phyloP scores from a whole-genome alignment of 352 stramenopile species.

The Globisporangium perplexum region DNA sequence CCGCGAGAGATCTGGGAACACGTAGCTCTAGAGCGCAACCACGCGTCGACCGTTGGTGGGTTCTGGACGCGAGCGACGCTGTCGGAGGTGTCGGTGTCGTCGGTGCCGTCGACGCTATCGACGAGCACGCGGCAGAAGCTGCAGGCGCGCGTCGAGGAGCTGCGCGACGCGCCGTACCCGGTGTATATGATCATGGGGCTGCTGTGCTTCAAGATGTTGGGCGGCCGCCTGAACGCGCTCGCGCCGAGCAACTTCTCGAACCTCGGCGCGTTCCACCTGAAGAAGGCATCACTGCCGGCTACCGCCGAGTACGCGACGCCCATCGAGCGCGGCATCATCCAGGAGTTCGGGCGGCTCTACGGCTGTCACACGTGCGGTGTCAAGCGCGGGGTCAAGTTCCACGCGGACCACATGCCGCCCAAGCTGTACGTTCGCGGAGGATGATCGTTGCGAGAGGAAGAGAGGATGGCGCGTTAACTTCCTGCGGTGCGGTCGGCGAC shows the following conservation, averaged over 20 bases:
- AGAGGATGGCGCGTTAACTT: constrained; percentile 1
- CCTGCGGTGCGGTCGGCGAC: not conserved
- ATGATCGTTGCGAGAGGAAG: not conserved
- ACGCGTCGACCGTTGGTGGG: constrained; percentile 5
- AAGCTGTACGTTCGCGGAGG: constrained; percentile 45
- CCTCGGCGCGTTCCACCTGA: constrained; percentile 72
- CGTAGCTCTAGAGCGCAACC: constrained; percentile 14
- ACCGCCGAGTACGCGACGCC: constrained; percentile 66
- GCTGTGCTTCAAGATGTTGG: constrained; percentile 73
- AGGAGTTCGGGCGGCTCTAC: constrained; percentile 73
- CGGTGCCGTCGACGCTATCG: too few species aligned
- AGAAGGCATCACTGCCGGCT: constrained; percentile 67
- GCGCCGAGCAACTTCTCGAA: constrained; percentile 74
- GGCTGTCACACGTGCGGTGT: constrained; percentile 82
- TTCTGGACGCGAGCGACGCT: constrained; percentile 2
- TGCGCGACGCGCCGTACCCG: constrained; percentile 41
- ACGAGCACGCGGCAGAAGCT: constrained; percentile 18
- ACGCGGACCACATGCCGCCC: constrained; percentile 84
- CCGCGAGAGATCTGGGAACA: constrained; percentile 37
- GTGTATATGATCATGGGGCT: constrained; percentile 71
- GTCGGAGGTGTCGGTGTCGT: not conserved
- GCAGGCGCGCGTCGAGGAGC: constrained; percentile 26
- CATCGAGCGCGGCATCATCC: constrained; percentile 59
- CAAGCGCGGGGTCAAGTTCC: constrained; percentile 57
- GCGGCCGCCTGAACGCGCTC: constrained; percentile 57